phyloP scores from a whole-genome alignment of 306 rosid genomes.

The Biancaea sappan region DNA sequence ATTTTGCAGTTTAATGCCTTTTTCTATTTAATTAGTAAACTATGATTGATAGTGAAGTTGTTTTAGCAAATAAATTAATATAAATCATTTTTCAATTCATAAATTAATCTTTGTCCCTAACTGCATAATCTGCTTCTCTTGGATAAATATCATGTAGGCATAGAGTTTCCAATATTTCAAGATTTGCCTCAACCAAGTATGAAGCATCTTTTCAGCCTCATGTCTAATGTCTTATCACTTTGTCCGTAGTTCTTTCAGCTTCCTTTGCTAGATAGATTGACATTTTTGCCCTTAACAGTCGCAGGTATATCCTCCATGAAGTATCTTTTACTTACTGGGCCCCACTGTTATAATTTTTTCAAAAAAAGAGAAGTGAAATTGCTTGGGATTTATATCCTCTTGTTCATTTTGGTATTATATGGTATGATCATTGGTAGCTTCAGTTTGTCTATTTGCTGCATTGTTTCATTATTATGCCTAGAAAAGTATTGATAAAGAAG shows the following conservation, averaged over 20 bases:
- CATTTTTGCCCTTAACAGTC: constrained; percentile 53
- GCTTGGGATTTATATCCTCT: neutral
- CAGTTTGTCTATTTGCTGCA: too few species aligned
- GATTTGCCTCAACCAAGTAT: constrained; percentile 62
- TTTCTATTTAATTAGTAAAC: neutral
- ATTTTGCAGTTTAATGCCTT: neutral
- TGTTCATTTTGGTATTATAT: neutral
- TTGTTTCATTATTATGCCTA: too few species aligned
- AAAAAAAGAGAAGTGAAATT: constrained; percentile 10
- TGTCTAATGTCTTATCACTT: neutral
- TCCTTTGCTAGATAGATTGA: constrained; percentile 56
- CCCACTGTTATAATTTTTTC: neutral
- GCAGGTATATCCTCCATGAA: constrained; percentile 43
- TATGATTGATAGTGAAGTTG: neutral
- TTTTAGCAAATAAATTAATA: neutral
- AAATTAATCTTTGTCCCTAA: neutral
- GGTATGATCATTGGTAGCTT: too few species aligned
- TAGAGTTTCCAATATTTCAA: constrained; percentile 63
- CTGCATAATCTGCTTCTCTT: neutral
- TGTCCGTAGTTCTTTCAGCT: constrained; percentile 53
- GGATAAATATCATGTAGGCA: constrained; percentile 46
- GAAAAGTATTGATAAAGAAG: too few species aligned
- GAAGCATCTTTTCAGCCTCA: constrained; percentile 13
- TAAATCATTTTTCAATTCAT: neutral
- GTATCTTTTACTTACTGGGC: neutral